These are phyloP conservation scores for Cladorrhinum sp. DNA, from an alignment of 2,329 filamentous ascomycete genomes.

Conservation along the genomic window DNA sequence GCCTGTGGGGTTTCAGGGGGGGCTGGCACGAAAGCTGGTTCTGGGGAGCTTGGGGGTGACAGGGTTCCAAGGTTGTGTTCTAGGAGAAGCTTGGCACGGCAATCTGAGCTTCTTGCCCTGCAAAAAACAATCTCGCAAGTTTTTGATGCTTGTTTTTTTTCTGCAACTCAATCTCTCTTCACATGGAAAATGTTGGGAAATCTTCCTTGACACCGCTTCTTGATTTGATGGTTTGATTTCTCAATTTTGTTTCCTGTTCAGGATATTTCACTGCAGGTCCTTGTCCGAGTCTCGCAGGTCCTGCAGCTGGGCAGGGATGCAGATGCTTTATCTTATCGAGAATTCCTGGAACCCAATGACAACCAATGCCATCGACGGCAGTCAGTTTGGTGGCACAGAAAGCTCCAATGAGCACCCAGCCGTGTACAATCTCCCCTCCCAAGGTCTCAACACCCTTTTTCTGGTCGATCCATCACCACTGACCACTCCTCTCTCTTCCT, in stretches of 20 bases:
- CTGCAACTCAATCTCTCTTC: background rate
- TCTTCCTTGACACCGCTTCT: too few species aligned
- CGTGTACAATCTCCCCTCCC: conserved; percentile 19
- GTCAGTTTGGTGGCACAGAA: background rate
- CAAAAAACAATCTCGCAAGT: background rate
- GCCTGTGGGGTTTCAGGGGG: conserved; percentile 7
- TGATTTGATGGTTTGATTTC: background rate
- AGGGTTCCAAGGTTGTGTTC: background rate
- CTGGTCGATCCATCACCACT: background rate
- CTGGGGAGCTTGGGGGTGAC: background rate
- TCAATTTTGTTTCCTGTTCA: background rate
- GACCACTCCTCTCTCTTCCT: background rate
- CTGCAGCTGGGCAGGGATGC: background rate
- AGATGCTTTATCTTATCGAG: background rate
- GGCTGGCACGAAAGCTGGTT: background rate
- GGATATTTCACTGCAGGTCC: background rate
- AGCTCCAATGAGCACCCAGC: background rate
- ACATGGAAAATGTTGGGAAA: background rate
- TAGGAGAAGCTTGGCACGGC: background rate
- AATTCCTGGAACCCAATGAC: background rate
- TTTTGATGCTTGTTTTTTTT: too few species aligned
- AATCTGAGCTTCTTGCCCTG: background rate
- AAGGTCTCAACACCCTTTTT: conserved; percentile 4
- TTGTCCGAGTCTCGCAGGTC: background rate
- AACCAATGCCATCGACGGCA: background rate